Percentiles rank a stretch among this genome's conserved stretches.
These are phyloP conservation scores for Laguncularia racemosa DNA, from an alignment of 345 rosid species.

Conservation along the genomic window DNA sequence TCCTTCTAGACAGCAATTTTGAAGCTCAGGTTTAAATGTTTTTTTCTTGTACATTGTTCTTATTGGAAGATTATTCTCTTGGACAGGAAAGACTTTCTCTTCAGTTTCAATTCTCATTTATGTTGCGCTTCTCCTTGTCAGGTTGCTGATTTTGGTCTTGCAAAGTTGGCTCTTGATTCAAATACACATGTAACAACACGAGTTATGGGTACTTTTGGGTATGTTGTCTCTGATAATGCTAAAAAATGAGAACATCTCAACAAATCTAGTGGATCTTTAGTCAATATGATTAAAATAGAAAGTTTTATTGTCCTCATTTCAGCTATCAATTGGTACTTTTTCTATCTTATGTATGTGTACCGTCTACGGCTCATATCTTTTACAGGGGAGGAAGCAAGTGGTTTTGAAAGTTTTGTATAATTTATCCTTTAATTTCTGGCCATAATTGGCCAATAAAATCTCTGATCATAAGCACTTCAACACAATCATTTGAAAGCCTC, in stretches of 20 bases:
- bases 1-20: slow-evolving; percentile 76
- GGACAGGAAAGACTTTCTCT: no score
- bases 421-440: no score
- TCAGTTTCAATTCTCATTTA: slow-evolving; percentile 1
- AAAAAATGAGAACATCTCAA: neutral
- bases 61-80: neutral
- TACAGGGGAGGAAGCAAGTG: no score
- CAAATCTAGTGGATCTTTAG: neutral
- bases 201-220: slow-evolving; percentile 99
- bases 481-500: no score
- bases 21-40: slow-evolving; percentile 71
- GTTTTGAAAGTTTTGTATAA: no score
- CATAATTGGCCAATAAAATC: no score
- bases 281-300: no score
- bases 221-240: slow-evolving; percentile 9
- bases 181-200: slow-evolving; percentile 91
- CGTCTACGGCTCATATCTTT: no score
- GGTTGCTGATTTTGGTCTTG: slow-evolving; percentile 98
- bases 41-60: neutral
- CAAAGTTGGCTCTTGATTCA: slow-evolving; percentile 83
- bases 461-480: no score
- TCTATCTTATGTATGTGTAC: no score
- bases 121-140: slow-evolving; percentile 9
- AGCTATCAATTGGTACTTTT: no score
- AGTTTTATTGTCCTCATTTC: no score